phyloP scores from a whole-genome alignment of 192 early-diverging fungal genomes.

The Entomortierella beljakovae region DNA sequence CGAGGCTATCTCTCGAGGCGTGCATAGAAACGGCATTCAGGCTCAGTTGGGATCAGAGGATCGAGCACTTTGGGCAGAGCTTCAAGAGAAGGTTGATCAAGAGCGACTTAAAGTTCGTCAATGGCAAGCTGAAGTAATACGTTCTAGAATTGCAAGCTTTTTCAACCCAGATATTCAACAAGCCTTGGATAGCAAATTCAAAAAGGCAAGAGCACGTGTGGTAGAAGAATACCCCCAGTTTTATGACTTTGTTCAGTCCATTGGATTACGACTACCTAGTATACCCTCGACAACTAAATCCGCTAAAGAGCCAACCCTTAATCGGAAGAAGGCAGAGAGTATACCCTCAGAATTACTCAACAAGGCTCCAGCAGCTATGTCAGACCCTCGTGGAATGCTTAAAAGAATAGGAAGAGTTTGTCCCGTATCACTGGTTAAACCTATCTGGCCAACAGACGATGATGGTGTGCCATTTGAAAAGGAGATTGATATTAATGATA shows the following conservation, averaged over 20 bases:
- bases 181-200: conserved; percentile 35
- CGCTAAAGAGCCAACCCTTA: conserved; percentile 31
- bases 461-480: conserved; percentile 44
- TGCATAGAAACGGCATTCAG: neutral
- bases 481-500: conserved; percentile 20
- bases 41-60: conserved; percentile 24
- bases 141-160: conserved; percentile 21
- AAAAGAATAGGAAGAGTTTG: conserved; percentile 31
- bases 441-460: conserved; percentile 45
- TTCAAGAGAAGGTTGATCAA: conserved; percentile 29
- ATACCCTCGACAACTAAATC: neutral
- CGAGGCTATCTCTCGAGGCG: conserved; percentile 9
- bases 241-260: conserved; percentile 36
- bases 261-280: conserved; percentile 28
- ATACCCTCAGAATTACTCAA: neutral
- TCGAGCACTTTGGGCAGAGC: conserved; percentile 10
- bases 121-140: conserved; percentile 21
- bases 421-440: conserved; percentile 29
- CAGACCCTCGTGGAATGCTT: conserved; percentile 20
- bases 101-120: conserved; percentile 35
- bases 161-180: conserved; percentile 20
- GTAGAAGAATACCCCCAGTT: conserved; percentile 34
- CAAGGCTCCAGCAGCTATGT: no score
- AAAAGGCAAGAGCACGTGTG: conserved; percentile 19
- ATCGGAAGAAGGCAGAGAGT: neutral